Base-by-base conservation (phyloP, 139 green algal species). In the Micractinium sp. region DNA sequence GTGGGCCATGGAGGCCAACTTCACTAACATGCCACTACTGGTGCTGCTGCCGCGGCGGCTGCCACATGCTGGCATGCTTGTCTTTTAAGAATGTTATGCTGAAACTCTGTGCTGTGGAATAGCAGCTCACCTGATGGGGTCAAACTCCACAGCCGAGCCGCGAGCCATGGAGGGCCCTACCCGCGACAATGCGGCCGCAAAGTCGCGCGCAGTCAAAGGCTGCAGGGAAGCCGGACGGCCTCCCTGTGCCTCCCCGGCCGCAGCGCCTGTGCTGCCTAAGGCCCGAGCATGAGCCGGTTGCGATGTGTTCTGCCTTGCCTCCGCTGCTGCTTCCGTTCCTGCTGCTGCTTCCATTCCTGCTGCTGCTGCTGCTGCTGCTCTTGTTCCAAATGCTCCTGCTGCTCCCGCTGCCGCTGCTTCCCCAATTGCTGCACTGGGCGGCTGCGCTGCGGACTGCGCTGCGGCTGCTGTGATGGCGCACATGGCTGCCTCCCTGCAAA, bases 401-500 rank as follows among this genome's bases (percentile, higher is more conserved):
- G 39, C 67, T 61, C 16, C 85, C 41, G 60, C 88, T 90, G 86
- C 3, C 35, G 33, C 7, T 74, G n/a, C 56, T 27, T 53, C 27
- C 16, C 4, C 67, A 29, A 56, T 5, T 56, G 47, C 47, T 56
- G 47, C 47, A 9, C 47, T 5, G 47, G 47, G 47, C 47, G 47
- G 47, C 9, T 56, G 47, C 47, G 85, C 73, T 56, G 41, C 69
- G 36, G 19, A 73, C 35, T n/a, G 78, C 85, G 86, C 25, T 38
- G 56, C 33, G 14, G 61, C 36, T 14, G 35, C 35, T 18, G 60
- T 66, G 60, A 89, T 36, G 16, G 84, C 76, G 22, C 7, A 31
- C 95, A 98, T 95, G 23, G 96, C 94, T 0, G 97, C 95, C 90
- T 98, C 95, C 35, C 95, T 89, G 67, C 92, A 95, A 33, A 98